Base-by-base conservation (phyloP, 495 filamentous ascomycete species). In the Penicillium bovifimosum region DNA sequence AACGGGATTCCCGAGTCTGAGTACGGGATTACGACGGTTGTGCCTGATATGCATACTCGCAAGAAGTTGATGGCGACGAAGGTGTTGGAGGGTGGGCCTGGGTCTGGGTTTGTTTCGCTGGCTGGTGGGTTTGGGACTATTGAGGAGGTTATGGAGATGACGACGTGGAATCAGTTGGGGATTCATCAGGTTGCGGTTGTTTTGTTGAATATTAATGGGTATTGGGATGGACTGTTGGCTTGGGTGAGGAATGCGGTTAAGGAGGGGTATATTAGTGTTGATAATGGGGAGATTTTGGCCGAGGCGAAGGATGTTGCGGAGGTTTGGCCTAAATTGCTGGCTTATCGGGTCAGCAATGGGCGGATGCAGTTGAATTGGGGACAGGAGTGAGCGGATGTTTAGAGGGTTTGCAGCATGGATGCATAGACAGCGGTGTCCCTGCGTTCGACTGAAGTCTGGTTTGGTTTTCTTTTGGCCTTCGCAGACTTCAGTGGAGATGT, bases 111-210 rank as follows among this genome's bases (percentile, higher is more conserved):
- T 76, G 81, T 97, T 18, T 89, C 91, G 20, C 71, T 98, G 60
- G 83, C 81, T 44, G 93, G 93, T 16, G 93, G 93, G 0, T 97
- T 91, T 69, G 93, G 93, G 9, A 97, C 95, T 6, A 76, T 97
- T 63, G 93, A 98, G 72, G 93, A 98, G 76, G 74, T 97, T 48
- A 92, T 96, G 74, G 93, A 98, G 79, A 86, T 95, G 49, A 86
- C 85, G 28, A 97, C 93, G 10, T 98, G 93, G 93, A 97, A 96
- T 68, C 93, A 96, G 71, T 68, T 98, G 50, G 93, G 95, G 0
- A 98, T 98, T 54, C 93, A 98, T 67, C 79, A 77, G 50, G 79
- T 81, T 53, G 88, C 87, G 0, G 80, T 98, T 41, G 83, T 91
- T 38, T 69, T 96, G 55, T 77, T 87, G 36, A 97, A 97, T 69